Conservation (phyloP, 768 basidiomycete genomes). For the Butyriboletus loyo region DNA sequence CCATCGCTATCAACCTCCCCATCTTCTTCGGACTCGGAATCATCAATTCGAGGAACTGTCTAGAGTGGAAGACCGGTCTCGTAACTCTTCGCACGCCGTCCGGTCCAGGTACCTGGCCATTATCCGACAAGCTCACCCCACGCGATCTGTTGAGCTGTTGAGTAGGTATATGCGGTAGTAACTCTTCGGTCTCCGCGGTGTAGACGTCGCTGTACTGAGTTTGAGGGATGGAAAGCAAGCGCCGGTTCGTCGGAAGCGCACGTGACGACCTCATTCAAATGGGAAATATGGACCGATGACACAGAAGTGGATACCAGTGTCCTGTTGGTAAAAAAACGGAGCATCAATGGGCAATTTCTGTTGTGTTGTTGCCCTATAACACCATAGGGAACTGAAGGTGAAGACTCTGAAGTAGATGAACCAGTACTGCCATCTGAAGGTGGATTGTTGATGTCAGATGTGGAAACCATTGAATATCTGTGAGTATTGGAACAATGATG, state of each 20-base stretch:
- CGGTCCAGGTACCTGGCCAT: slow-evolving; percentile 77
- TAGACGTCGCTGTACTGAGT: slow-evolving; percentile 31
- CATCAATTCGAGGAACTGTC: slow-evolving; percentile 31
- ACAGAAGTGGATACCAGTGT: slow-evolving; percentile 42
- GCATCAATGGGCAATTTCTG: slow-evolving; percentile 66
- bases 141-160: slow-evolving; percentile 39
- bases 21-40: slow-evolving; percentile 36
- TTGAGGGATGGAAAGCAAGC: slow-evolving; percentile 37
- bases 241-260: slow-evolving; percentile 42
- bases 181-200: slow-evolving; percentile 37
- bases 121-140: slow-evolving; percentile 77
- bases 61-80: slow-evolving; percentile 38
- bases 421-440: slow-evolving; percentile 50
- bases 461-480: slow-evolving; percentile 77
- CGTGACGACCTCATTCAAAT: slow-evolving; percentile 41
- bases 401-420: slow-evolving; percentile 60
- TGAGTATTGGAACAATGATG: no score
- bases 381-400: slow-evolving; percentile 32
- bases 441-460: slow-evolving; percentile 66
- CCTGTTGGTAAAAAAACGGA: slow-evolving; percentile 65
- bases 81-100: slow-evolving; percentile 81
- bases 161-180: slow-evolving; percentile 13
- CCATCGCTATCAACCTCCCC: slow-evolving; percentile 37
- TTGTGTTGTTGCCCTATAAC: slow-evolving; percentile 63
- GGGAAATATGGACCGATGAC: slow-evolving; percentile 42